phyloP scores from a whole-genome alignment of 73 alveolate genomes.

The Tetrahymena elliotti region DNA sequence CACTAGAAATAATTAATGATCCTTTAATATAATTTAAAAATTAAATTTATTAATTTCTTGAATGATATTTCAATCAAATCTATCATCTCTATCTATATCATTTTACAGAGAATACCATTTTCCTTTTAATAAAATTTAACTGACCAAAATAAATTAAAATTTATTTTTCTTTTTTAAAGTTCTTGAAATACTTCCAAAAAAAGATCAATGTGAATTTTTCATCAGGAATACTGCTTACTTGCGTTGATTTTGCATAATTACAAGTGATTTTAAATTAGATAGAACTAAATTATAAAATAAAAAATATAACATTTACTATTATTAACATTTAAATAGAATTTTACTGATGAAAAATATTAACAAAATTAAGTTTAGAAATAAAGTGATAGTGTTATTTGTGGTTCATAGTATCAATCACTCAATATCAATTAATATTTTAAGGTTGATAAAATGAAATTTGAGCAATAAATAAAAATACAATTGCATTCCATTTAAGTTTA shows the following conservation, averaged over 20 bases:
- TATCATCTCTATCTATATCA: neutral
- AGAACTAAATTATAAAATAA: too few species aligned
- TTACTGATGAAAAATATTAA: too few species aligned
- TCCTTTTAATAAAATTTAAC: too few species aligned
- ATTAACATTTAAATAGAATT: too few species aligned
- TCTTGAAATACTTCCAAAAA: neutral
- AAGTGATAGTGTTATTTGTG: neutral
- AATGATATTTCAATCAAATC: neutral
- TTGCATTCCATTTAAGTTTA: neutral
- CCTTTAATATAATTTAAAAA: too few species aligned
- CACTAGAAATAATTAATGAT: neutral
- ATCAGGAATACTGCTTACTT: too few species aligned
- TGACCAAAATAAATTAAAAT: too few species aligned
- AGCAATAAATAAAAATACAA: neutral
- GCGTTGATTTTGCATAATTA: too few species aligned
- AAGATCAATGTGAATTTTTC: too few species aligned
- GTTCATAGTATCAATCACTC: neutral
- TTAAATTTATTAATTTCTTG: too few species aligned
- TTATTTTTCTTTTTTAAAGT: neutral
- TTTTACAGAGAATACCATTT: neutral
- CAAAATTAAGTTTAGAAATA: too few species aligned
- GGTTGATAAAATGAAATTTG: neutral
- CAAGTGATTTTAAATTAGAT: too few species aligned
- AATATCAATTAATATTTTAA: neutral
- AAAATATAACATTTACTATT: neutral